Conservation (phyloP, 2,329 filamentous ascomycete species). For the Pseudogymnoascus sp. region DNA sequence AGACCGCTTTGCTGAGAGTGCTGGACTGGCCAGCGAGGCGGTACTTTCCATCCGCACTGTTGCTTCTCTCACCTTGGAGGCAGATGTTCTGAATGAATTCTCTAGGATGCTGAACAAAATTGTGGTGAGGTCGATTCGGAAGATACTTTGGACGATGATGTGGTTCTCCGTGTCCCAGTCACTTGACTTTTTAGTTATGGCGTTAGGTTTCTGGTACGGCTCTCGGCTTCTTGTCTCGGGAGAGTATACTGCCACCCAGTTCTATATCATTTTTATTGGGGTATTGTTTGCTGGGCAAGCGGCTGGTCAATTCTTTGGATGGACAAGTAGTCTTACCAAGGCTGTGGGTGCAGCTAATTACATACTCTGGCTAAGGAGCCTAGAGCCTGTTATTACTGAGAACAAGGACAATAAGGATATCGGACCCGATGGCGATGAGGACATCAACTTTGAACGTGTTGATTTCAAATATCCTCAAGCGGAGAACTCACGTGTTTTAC, state of each 20-base stretch:
- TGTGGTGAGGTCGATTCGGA: slow-evolving; percentile 11
- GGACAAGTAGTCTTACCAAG: slow-evolving; percentile 37
- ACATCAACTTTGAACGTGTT: slow-evolving; percentile 15
- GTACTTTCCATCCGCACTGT: slow-evolving; percentile 38
- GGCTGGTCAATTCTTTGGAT: slow-evolving; percentile 60
- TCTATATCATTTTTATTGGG: slow-evolving; percentile 64
- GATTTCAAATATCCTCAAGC: slow-evolving; percentile 19
- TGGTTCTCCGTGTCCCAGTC: slow-evolving; percentile 29
- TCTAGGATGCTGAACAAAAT: slow-evolving; percentile 25
- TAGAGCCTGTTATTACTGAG: slow-evolving; percentile 35
- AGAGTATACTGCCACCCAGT: slow-evolving; percentile 54
- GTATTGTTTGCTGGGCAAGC: slow-evolving; percentile 65
- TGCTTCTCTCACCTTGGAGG: slow-evolving; percentile 35
- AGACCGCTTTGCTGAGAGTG: slow-evolving; percentile 32
- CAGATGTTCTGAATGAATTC: slow-evolving; percentile 29
- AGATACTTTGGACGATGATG: slow-evolving; percentile 20
- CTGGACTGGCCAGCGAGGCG: slow-evolving; percentile 38
- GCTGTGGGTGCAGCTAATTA: slow-evolving; percentile 41
- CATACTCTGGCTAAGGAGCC: slow-evolving; percentile 38
- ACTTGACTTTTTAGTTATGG: slow-evolving; percentile 27
- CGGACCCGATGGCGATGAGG: slow-evolving; percentile 37
- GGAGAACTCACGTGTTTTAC: slow-evolving; percentile 23
- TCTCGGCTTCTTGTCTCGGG: slow-evolving; percentile 60
- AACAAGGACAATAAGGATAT: slow-evolving; percentile 41
- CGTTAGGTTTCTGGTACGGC: slow-evolving; percentile 50